Evolutionary conservation across 345 rosid species (phyloP).

Genomic region (Cardamine occulta): DNA sequence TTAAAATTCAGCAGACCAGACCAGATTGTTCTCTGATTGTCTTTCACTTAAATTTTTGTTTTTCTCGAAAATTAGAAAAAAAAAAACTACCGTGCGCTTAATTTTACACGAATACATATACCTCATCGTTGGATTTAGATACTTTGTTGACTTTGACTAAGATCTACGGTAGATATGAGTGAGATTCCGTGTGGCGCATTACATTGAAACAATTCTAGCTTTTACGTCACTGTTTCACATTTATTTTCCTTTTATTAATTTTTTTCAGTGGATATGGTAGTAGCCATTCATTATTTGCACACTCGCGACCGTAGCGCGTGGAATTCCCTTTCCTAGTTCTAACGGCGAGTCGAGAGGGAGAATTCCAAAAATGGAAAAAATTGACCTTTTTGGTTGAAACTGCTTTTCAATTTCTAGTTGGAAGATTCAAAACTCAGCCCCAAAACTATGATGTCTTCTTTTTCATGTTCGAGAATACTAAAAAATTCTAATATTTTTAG

Average conservation of each 20-base stretch:
- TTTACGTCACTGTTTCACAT: slow-evolving; percentile 33
- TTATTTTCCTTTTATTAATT: not conserved
- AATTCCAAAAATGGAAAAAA: not conserved
- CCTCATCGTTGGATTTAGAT: slow-evolving; percentile 13
- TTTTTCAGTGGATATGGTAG: slow-evolving; percentile 26
- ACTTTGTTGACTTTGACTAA: slow-evolving; percentile 6
- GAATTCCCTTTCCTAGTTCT: not conserved
- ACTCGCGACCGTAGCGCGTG: not conserved
- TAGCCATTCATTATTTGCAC: not conserved
- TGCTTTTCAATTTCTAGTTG: not conserved
- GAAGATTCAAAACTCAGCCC: not conserved
- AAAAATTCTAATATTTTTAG: no score
- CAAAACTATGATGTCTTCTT: no score
- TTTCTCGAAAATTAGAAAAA: not conserved
- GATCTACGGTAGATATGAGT: not conserved
- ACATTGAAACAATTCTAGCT: not conserved
- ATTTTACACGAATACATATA: slow-evolving; percentile 12
- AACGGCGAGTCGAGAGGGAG: not conserved
- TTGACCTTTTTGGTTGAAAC: not conserved
- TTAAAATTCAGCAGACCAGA: slow-evolving; percentile 27
- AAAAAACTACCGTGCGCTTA: not conserved
- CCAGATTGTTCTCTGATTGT: slow-evolving; percentile 40
- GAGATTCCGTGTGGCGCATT: not conserved
- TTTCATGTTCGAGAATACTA: no score
- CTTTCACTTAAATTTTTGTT: slow-evolving; percentile 21